Percentiles rank a stretch among this genome's conserved stretches.
phyloP scores from a whole-genome alignment of 306 rosid genomes.

The Trichosanthes cucumerina region DNA sequence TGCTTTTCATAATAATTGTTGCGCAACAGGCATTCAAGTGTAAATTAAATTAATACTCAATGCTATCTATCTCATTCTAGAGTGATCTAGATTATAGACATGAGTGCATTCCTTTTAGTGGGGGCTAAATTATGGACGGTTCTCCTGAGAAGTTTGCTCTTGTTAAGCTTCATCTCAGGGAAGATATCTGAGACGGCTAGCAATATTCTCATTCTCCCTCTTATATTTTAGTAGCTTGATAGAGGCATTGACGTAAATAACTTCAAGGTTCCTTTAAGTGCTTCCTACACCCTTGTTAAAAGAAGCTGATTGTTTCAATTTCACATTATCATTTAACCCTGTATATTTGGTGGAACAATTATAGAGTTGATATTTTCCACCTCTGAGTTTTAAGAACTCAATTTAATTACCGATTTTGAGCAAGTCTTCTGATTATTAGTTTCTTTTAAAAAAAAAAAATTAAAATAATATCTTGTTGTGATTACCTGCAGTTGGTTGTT shows the following conservation, averaged over 20 bases:
- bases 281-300: neutral
- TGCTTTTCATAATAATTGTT: slow-evolving; percentile 18
- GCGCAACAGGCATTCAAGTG: neutral
- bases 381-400: neutral
- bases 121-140: neutral
- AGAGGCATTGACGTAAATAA: neutral
- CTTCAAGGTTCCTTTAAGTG: neutral
- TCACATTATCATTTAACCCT: neutral
- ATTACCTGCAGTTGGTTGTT: slow-evolving; percentile 74
- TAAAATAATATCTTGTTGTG: slow-evolving; percentile 12
- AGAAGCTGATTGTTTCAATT: neutral
- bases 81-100: neutral
- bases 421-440: neutral
- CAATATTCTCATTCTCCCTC: neutral
- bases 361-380: neutral
- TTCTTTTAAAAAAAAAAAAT: neutral
- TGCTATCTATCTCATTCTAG: neutral
- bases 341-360: neutral
- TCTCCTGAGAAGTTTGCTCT: neutral
- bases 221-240: neutral
- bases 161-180: neutral
- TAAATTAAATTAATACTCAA: neutral
- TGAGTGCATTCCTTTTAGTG: neutral
- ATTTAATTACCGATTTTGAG: neutral
- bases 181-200: neutral